Conservation (phyloP, 176 grass and related monocot species). For the Oryza coarctata region DNA sequence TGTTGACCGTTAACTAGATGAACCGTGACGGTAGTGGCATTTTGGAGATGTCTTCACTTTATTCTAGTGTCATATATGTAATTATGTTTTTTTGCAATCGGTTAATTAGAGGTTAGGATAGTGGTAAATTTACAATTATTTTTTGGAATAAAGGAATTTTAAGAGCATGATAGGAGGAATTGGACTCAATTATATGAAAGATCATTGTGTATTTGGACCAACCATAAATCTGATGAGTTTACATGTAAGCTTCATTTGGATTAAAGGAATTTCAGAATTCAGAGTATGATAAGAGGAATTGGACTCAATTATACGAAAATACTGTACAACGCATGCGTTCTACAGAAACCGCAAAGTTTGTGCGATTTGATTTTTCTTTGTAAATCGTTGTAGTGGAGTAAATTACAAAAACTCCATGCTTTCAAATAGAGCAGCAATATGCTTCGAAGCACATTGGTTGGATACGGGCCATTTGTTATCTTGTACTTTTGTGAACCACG, state of each 20-base stretch:
- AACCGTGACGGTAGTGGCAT: too few species aligned
- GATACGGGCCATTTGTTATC: neutral
- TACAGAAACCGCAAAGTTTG: too few species aligned
- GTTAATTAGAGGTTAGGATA: too few species aligned
- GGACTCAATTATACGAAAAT: neutral
- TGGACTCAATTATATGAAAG: neutral
- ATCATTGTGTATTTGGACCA: neutral
- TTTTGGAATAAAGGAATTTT: neutral
- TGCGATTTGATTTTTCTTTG: neutral
- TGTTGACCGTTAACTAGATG: too few species aligned
- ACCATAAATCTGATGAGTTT: neutral
- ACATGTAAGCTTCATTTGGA: neutral
- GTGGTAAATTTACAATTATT: too few species aligned
- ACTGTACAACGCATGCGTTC: neutral
- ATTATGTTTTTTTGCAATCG: too few species aligned
- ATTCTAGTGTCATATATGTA: too few species aligned
- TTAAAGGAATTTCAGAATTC: neutral
- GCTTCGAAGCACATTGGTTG: conserved; percentile 2
- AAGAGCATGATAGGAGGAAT: neutral
- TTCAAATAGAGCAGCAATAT: neutral
- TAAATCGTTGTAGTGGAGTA: neutral
- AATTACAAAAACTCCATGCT: neutral
- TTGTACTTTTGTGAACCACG: neutral
- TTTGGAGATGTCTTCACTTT: too few species aligned
- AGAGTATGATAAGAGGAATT: neutral